Conservation (phyloP, 441 rosid genomes). For the Adansonia grandidieri region DNA sequence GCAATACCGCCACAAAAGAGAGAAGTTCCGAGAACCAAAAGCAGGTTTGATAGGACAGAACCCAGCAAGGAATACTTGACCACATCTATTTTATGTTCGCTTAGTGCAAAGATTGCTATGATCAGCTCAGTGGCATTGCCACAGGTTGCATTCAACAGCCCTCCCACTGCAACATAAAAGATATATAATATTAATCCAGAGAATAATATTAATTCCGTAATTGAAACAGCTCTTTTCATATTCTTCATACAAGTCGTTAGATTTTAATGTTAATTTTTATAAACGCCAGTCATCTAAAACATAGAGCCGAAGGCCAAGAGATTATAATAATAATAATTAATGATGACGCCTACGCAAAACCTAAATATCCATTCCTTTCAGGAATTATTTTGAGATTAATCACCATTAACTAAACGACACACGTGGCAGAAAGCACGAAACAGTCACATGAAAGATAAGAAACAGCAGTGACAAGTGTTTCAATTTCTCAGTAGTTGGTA, state of each 20-base stretch:
- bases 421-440: not conserved
- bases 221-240: not conserved
- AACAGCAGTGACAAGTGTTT: not conserved
- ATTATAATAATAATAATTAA: not conserved
- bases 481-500: not conserved
- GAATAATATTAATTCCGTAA: not conserved
- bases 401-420: not conserved
- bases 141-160: constrained; percentile 90
- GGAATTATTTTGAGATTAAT: not conserved
- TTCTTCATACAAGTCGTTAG: not conserved
- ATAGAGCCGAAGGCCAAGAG: not conserved
- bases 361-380: not conserved
- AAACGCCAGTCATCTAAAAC: not conserved
- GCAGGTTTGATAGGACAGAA: constrained; percentile 84
- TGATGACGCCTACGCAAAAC: not conserved
- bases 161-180: constrained; percentile 62
- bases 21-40: constrained; percentile 85
- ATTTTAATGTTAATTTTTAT: not conserved
- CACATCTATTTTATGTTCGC: constrained; percentile 60
- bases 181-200: not conserved
- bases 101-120: constrained; percentile 78
- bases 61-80: constrained; percentile 90
- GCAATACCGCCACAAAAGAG: constrained; percentile 85
- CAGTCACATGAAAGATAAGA: not conserved
- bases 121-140: constrained; percentile 95